Conservation (phyloP, 768 basidiomycete species). For the Cantharellus cinnabarinus region DNA sequence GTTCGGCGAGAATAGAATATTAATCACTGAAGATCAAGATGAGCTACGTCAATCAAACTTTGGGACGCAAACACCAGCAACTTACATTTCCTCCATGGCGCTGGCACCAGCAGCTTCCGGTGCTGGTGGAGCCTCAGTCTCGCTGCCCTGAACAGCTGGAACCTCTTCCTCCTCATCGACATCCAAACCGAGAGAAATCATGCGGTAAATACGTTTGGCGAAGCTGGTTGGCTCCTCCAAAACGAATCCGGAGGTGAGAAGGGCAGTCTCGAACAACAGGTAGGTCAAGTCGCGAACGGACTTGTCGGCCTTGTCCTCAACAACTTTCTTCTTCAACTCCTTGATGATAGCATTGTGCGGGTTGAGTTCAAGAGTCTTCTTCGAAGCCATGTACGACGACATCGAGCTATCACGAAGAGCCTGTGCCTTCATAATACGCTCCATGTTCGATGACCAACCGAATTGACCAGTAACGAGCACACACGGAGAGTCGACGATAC, state of each 20-base stretch:
- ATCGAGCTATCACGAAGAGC: slow-evolving; percentile 89
- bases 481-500: slow-evolving; percentile 90
- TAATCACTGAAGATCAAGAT: background rate
- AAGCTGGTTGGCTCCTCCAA: slow-evolving; percentile 91
- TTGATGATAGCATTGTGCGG: slow-evolving; percentile 80
- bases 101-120: slow-evolving; percentile 37
- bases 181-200: slow-evolving; percentile 86
- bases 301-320: slow-evolving; percentile 97
- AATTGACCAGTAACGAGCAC: slow-evolving; percentile 97
- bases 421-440: slow-evolving; percentile 99
- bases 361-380: slow-evolving; percentile 97
- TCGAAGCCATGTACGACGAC: slow-evolving; percentile 98
- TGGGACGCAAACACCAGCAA: background rate
- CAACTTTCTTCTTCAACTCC: slow-evolving; percentile 87
- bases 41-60: background rate
- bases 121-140: slow-evolving; percentile 16
- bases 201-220: slow-evolving; percentile 89
- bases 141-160: slow-evolving; percentile 28
- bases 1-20: background rate
- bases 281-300: slow-evolving; percentile 91
- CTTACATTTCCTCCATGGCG: slow-evolving; percentile 83
- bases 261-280: slow-evolving; percentile 90
- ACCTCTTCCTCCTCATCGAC: slow-evolving; percentile 42
- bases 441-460: slow-evolving; percentile 99
- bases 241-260: slow-evolving; percentile 87